Conservation (phyloP, 495 filamentous ascomycete species). For the Aspergillus homomorphus region DNA sequence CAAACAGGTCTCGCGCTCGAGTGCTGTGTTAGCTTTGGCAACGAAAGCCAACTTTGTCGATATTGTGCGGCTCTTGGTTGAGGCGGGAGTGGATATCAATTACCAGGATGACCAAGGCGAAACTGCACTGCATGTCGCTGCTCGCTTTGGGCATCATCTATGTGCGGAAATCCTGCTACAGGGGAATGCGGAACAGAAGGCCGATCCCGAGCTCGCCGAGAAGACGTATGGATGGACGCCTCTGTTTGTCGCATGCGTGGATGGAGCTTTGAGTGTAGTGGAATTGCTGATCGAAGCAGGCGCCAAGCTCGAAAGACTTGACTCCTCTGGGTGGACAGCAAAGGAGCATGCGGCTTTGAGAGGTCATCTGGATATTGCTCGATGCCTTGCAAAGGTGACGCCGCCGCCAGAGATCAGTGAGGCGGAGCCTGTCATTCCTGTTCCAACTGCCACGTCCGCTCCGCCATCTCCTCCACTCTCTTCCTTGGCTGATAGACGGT, state of each 20-base stretch:
- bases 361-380: constrained; percentile 79
- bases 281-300: constrained; percentile 74
- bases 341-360: constrained; percentile 89
- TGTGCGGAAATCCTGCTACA: constrained; percentile 74
- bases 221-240: constrained; percentile 91
- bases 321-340: constrained; percentile 91
- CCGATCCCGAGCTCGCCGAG: constrained; percentile 74
- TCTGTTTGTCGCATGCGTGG: constrained; percentile 85
- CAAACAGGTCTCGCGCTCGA: constrained; percentile 75
- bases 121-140: constrained; percentile 87
- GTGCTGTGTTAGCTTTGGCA: constrained; percentile 82
- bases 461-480: constrained; percentile 48
- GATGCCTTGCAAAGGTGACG: constrained; percentile 56
- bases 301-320: constrained; percentile 65
- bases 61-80: constrained; percentile 83
- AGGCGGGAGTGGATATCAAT: constrained; percentile 90
- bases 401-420: constrained; percentile 36
- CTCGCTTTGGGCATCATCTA: constrained; percentile 77
- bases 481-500: constrained; percentile 53
- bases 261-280: constrained; percentile 72
- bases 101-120: constrained; percentile 93
- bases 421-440: constrained; percentile 33
- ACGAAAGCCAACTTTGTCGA: constrained; percentile 76
- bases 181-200: constrained; percentile 64
- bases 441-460: constrained; percentile 36